A percentile compares a stretch with the other conserved stretches of the same genome.
Conservation (phyloP, 345 rosid species). For the Citrus sp. region DNA sequence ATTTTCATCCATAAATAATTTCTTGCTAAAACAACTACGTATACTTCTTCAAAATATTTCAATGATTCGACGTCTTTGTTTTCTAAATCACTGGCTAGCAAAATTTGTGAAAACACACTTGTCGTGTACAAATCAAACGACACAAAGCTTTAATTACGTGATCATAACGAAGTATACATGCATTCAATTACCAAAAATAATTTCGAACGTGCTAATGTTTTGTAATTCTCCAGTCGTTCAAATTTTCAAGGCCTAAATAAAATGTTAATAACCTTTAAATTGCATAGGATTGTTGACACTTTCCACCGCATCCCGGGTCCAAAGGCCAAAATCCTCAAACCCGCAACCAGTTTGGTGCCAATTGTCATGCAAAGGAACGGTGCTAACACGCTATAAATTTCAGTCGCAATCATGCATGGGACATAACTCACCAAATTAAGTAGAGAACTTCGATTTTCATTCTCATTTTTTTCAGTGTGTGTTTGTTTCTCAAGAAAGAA, state of each 20-base stretch:
- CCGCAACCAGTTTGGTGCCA: background rate
- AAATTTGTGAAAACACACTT: background rate
- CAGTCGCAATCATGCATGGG: background rate
- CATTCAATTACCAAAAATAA: background rate
- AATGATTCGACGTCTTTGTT: too few relatives aligned
- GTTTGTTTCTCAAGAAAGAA: background rate
- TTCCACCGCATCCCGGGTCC: constrained; percentile 1
- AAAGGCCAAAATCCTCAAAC: background rate
- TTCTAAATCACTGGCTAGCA: background rate
- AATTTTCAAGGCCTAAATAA: too few relatives aligned
- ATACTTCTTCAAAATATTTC: too few relatives aligned
- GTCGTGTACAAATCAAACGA: background rate
- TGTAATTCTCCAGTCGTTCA: background rate
- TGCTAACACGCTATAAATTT: background rate
- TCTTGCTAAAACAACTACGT: background rate
- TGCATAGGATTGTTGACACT: background rate
- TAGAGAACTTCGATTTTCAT: background rate
- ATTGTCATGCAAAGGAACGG: background rate
- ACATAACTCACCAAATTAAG: background rate
- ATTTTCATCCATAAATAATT: too few relatives aligned
- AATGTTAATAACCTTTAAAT: background rate
- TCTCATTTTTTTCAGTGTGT: background rate
- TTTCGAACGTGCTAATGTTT: background rate
- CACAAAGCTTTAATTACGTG: background rate
- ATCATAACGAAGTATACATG: too few relatives aligned